Percentiles rank a stretch among this genome's conserved stretches.
Conservation (phyloP, 2,329 filamentous ascomycete genomes). For the Ophiobolus disseminans region DNA sequence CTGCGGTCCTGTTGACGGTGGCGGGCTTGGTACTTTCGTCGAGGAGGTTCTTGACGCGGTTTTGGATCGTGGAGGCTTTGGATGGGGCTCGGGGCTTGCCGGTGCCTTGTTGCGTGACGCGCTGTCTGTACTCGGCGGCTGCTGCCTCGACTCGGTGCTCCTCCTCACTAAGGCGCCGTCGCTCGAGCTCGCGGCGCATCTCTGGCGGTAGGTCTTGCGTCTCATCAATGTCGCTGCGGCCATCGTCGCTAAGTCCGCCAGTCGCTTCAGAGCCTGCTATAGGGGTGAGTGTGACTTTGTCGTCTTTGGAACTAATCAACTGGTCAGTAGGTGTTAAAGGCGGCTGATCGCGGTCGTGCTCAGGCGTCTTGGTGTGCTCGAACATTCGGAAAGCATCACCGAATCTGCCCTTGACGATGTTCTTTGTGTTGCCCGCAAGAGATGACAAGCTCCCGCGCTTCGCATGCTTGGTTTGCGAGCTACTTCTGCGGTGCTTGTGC, state of each 20-base stretch:
- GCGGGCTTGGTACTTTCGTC: constrained; percentile 70
- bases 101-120: constrained; percentile 69
- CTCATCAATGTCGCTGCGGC: constrained; percentile 69
- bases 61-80: constrained; percentile 85
- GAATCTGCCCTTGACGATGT: constrained; percentile 84
- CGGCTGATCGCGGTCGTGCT: constrained; percentile 37
- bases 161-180: constrained; percentile 80
- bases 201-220: constrained; percentile 81
- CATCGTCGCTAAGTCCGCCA: constrained; percentile 71
- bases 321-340: constrained; percentile 36
- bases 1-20: constrained; percentile 72
- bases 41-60: constrained; percentile 84
- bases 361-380: constrained; percentile 61
- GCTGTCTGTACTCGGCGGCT: constrained; percentile 83
- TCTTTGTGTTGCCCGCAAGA: constrained; percentile 77
- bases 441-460: constrained; percentile 77
- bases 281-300: constrained; percentile 59
- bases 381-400: constrained; percentile 94
- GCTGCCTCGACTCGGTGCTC: constrained; percentile 88
- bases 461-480: constrained; percentile 65
- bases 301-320: constrained; percentile 26
- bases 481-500: constrained; percentile 60
- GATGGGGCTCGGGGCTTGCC: constrained; percentile 57
- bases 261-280: constrained; percentile 80
- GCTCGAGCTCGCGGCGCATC: constrained; percentile 87